Conservation (phyloP, 768 basidiomycete genomes). For the Tulasnella sp. region DNA sequence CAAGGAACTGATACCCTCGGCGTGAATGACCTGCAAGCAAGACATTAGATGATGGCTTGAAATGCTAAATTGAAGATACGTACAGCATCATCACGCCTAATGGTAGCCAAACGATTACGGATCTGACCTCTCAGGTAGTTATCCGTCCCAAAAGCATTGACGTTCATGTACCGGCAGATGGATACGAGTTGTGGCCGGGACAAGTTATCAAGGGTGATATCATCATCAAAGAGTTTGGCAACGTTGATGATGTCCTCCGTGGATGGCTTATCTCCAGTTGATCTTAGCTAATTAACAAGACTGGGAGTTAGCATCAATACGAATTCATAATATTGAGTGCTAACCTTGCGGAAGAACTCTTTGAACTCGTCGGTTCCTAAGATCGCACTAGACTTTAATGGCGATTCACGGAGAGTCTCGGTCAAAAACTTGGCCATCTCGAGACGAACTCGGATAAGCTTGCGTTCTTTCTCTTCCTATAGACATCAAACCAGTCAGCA, state of each 20-base stretch:
- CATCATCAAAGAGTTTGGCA: slow-evolving; percentile 93
- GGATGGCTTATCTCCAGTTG: slow-evolving; percentile 89
- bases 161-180: slow-evolving; percentile 94
- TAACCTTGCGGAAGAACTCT: slow-evolving; percentile 95
- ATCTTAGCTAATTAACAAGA: slow-evolving; percentile 51
- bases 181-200: slow-evolving; percentile 96
- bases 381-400: slow-evolving; percentile 82
- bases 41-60: neutral
- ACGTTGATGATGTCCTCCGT: slow-evolving; percentile 82
- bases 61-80: slow-evolving; percentile 8
- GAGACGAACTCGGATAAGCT: slow-evolving; percentile 81
- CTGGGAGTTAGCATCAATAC: neutral
- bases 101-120: slow-evolving; percentile 62
- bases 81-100: slow-evolving; percentile 75
- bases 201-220: slow-evolving; percentile 93
- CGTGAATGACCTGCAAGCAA: slow-evolving; percentile 53
- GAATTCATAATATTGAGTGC: slow-evolving; percentile 9
- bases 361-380: slow-evolving; percentile 93
- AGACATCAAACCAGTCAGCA: neutral
- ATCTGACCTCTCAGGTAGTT: slow-evolving; percentile 93
- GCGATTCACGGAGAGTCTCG: slow-evolving; percentile 90
- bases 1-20: slow-evolving; percentile 81
- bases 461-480: slow-evolving; percentile 94
- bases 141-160: slow-evolving; percentile 97
- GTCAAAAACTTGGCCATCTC: slow-evolving; percentile 99